Evolutionary conservation across 345 rosid genomes (phyloP).

Genomic region (Hypericum androsaemum): DNA sequence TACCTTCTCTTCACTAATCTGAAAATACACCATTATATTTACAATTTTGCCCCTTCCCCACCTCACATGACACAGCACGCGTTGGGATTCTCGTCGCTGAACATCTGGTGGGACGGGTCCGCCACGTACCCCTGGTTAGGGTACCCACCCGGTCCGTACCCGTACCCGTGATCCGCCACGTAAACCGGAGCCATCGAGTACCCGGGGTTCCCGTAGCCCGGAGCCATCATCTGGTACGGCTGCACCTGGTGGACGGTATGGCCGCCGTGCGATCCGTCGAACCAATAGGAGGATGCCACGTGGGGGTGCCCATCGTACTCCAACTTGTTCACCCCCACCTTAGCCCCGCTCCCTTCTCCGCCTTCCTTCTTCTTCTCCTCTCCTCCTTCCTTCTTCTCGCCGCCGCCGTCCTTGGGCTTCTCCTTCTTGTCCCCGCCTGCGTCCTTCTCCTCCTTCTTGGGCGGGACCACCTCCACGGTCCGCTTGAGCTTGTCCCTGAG

Average conservation of each 20-base stretch:
- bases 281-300: background rate
- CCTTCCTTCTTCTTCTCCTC: slow-evolving; percentile 10
- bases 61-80: no score
- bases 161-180: no score
- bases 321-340: slow-evolving; percentile 26
- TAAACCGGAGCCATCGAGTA: no score
- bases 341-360: slow-evolving; percentile 6
- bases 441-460: slow-evolving; percentile 32
- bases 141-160: no score
- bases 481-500: slow-evolving; percentile 51
- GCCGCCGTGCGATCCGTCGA: background rate
- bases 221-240: background rate
- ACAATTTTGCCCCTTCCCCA: no score
- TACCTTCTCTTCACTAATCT: no score
- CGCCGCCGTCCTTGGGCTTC: slow-evolving; percentile 23
- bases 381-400: slow-evolving; percentile 25
- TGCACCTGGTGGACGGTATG: background rate
- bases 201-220: slow-evolving; percentile 19
- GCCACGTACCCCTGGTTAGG: slow-evolving; percentile 20
- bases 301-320: slow-evolving; percentile 11
- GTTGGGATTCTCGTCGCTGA: no score
- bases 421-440: slow-evolving; percentile 19
- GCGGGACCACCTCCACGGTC: slow-evolving; percentile 54
- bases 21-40: no score
- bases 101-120: slow-evolving; percentile 17